Evolutionary conservation across 2,329 filamentous ascomycete species (phyloP).

Genomic region (Aureobasidium musti): DNA sequence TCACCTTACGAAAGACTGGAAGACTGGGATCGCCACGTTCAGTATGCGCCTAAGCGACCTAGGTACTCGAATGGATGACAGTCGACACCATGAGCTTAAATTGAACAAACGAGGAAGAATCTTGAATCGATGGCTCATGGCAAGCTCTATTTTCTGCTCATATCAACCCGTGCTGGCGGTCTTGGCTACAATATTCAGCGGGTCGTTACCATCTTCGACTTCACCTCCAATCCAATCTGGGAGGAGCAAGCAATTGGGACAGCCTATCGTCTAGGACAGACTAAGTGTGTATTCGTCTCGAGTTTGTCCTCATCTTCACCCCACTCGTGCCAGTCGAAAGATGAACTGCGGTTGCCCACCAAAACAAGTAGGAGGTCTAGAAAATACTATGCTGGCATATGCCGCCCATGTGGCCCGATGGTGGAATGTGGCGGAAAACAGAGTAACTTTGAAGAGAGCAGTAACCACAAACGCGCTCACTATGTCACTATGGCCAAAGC

Average conservation of each 20-base stretch:
- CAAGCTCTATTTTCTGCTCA: constrained; percentile 63
- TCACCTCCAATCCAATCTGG: constrained; percentile 73
- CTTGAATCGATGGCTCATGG: constrained; percentile 71
- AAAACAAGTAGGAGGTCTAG: too few species aligned
- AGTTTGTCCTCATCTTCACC: too few species aligned
- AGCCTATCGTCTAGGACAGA: constrained; percentile 82
- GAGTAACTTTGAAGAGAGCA: too few species aligned
- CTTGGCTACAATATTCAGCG: constrained; percentile 80
- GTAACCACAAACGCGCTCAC: too few species aligned
- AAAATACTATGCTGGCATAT: too few species aligned
- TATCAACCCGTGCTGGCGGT: constrained; percentile 81
- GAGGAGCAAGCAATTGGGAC: constrained; percentile 87
- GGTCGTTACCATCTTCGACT: constrained; percentile 85
- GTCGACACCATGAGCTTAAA: too few species aligned
- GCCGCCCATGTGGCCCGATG: too few species aligned
- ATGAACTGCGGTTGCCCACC: too few species aligned
- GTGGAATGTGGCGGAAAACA: too few species aligned
- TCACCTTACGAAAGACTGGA: constrained; percentile 72
- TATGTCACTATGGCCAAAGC: not conserved
- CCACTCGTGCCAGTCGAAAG: too few species aligned
- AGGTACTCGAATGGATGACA: not conserved
- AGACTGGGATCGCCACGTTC: constrained; percentile 79
- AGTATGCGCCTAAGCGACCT: constrained; percentile 55
- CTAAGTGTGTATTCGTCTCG: constrained; percentile 79
- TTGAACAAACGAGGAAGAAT: too few species aligned